phyloP scores from a whole-genome alignment of 495 filamentous ascomycete species.

The Penicillium canariense region DNA sequence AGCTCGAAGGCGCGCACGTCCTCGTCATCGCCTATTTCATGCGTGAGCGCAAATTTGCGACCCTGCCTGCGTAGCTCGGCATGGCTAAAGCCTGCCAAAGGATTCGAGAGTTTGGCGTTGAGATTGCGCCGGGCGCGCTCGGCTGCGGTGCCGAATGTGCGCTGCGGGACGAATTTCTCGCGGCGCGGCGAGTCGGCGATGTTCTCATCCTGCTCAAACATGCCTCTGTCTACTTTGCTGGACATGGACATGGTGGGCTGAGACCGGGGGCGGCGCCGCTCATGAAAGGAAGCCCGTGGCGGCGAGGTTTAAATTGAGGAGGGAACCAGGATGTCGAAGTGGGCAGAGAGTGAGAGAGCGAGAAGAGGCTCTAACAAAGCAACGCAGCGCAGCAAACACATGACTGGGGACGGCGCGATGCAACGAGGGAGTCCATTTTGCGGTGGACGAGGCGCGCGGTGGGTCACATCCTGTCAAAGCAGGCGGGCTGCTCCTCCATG shows the following conservation, averaged over 20 bases:
- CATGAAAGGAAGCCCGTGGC: neutral
- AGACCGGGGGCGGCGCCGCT: neutral
- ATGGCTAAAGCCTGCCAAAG: conserved; percentile 61
- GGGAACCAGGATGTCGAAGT: neutral
- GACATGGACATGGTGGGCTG: conserved; percentile 3
- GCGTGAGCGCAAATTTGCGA: conserved; percentile 60
- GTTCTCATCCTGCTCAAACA: conserved; percentile 17
- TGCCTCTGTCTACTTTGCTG: conserved; percentile 1
- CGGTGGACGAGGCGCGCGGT: neutral
- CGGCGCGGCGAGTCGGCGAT: conserved; percentile 12
- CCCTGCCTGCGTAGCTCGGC: conserved; percentile 61
- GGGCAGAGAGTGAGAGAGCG: neutral
- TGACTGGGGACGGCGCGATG: neutral
- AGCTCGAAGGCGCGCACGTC: conserved; percentile 69
- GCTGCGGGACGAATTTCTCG: conserved; percentile 25
- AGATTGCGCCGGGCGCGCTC: conserved; percentile 52
- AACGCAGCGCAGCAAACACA: neutral
- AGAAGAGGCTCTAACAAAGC: neutral
- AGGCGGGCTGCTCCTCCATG: neutral
- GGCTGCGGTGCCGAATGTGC: conserved; percentile 37
- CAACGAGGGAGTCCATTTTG: neutral
- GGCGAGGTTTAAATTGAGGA: neutral
- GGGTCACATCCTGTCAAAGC: neutral
- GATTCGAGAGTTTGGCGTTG: conserved; percentile 66
- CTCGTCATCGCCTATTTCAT: conserved; percentile 57